Base-by-base conservation (phyloP, 2,329 filamentous ascomycete species). In the Xylaria digitata region DNA sequence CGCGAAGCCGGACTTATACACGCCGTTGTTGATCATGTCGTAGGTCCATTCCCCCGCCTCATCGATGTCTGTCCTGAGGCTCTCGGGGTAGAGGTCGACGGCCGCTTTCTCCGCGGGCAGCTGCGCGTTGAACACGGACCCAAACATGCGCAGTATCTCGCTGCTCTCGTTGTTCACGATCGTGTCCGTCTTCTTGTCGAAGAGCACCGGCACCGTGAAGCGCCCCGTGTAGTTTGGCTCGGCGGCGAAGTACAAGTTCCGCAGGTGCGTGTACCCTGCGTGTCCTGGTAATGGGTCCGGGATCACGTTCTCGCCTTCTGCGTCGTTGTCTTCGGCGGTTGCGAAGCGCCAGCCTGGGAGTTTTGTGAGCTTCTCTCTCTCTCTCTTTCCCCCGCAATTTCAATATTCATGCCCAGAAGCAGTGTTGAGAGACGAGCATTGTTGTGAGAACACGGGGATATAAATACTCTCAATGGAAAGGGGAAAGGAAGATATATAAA, bases 131-230 rank as follows among this genome's bases (percentile, higher is more conserved):
- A 98, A 98, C 78, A 89, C 92, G 48, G 85, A 86, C 77, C 92
- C 92, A 68, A 97, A 83, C 92, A 97, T 97, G 76, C 94, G 90
- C 78, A 97, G 89, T 77, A 97, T 97, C 82, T 97, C 94, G 72
- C 90, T 90, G 79, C 91, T 93, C 85, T 97, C 94, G 73, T 97
- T 97, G 86, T 86, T 96, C 69, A 97, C 94, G 75, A 97, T 96
- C 40, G 83, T 87, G 74, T 89, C 86, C 59, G 83, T 81, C 82
- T 91, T 89, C 81, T 88, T 93, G 80, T 97, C 93, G 81, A 91
- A 96, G 62, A 97, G 84, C 2, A 93, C 91, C 0, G 94, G 94
- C 17, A 97, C 94, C 0, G 94, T 97, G 79, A 94, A 97, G 13
- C 94, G 87, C 0, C 92, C 94, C 2, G 82, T 78, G 75, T 95